phyloP scores from a whole-genome alignment of 2,329 filamentous ascomycete genomes.

The Nemania sp. region DNA sequence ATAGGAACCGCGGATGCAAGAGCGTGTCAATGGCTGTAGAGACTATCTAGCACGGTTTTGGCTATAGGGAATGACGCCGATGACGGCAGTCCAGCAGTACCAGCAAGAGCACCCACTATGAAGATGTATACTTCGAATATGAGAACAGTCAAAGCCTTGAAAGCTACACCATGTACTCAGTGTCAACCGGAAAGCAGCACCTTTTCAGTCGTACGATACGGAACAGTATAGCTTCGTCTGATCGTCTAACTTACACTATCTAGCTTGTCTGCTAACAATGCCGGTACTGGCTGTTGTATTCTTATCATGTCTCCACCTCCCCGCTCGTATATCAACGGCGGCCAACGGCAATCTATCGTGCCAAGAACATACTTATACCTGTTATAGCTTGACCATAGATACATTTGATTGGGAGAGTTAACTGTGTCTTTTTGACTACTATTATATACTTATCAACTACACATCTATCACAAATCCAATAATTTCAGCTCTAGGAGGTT shows the following conservation, averaged over 20 bases:
- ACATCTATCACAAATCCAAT: no score
- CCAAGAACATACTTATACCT: no score
- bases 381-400: background rate
- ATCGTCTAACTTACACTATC: no score
- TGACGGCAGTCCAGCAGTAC: background rate
- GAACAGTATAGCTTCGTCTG: background rate
- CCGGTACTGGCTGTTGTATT: no score
- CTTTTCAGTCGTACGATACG: background rate
- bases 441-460: no score
- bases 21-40: background rate
- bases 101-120: background rate
- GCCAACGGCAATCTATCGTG: background rate
- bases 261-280: background rate
- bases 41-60: background rate
- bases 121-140: background rate
- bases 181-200: background rate
- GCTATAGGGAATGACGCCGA: background rate
- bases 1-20: background rate
- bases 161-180: background rate
- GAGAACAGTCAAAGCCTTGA: background rate
- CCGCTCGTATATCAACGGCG: conserved; percentile 10
- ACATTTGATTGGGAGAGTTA: no score
- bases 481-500: no score
- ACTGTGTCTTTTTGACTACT: no score
- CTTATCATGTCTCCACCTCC: conserved; percentile 28